phyloP scores from a whole-genome alignment of 495 filamentous ascomycete genomes.

The Talaromyces thailandensis region DNA sequence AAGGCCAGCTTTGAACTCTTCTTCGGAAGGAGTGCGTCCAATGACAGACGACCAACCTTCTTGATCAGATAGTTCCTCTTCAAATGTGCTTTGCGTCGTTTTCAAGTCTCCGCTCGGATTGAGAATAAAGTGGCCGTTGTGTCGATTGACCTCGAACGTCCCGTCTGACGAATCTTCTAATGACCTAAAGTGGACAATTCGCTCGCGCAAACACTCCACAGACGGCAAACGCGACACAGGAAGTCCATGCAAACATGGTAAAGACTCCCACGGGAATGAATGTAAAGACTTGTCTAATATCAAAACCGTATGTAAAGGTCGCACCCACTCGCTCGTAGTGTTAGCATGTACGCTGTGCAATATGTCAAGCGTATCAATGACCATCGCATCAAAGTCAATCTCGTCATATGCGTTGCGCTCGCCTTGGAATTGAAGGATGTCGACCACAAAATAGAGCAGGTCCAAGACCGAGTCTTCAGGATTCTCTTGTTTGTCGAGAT shows the following conservation, averaged over 20 bases:
- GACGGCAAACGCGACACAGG: conserved; percentile 80
- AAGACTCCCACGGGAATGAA: conserved; percentile 88
- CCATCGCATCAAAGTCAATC: conserved; percentile 89
- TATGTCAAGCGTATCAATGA: conserved; percentile 74
- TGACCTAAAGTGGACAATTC: conserved; percentile 46
- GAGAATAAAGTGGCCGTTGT: conserved; percentile 71
- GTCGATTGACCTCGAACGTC: conserved; percentile 46
- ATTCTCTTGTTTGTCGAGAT: conserved; percentile 59
- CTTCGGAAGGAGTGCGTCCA: conserved; percentile 60
- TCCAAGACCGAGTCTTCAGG: conserved; percentile 81
- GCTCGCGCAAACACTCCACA: conserved; percentile 65
- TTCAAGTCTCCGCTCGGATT: conserved; percentile 78
- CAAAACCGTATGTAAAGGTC: conserved; percentile 76
- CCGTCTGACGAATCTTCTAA: conserved; percentile 10
- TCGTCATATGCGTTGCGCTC: conserved; percentile 97
- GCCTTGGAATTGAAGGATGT: conserved; percentile 93
- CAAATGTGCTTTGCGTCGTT: conserved; percentile 69
- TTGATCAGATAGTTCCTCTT: conserved; percentile 47
- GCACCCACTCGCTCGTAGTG: conserved; percentile 42
- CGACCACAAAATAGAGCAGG: conserved; percentile 89
- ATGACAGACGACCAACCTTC: conserved; percentile 56
- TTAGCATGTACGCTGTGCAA: conserved; percentile 63
- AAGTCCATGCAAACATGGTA: conserved; percentile 73
- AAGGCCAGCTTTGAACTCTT: conserved; percentile 59
- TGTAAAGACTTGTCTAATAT: conserved; percentile 90